Evolutionary conservation across 306 rosid genomes (phyloP).

Genomic region (Vachellia pachyceras): DNA sequence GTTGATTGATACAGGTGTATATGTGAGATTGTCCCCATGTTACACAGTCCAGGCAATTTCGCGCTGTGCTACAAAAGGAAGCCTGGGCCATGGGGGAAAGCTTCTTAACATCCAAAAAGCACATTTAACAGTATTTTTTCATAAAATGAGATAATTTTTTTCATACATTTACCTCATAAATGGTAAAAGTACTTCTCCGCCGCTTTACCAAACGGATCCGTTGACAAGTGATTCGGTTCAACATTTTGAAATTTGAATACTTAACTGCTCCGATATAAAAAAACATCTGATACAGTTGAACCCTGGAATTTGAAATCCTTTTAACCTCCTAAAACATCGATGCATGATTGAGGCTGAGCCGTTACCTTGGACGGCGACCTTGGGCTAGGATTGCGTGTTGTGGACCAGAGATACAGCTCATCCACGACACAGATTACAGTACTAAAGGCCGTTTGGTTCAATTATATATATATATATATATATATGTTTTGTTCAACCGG

Average conservation of each 20-base stretch:
- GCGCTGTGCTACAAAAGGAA: slow-evolving; percentile 37
- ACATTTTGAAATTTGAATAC: background rate
- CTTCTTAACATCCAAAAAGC: too few species aligned
- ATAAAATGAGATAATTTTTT: too few species aligned
- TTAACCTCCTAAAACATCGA: background rate
- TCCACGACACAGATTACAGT: slow-evolving; percentile 14
- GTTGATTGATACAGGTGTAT: slow-evolving; percentile 49
- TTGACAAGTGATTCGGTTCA: background rate
- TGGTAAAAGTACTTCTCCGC: too few species aligned
- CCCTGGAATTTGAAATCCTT: background rate
- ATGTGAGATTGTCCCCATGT: slow-evolving; percentile 43
- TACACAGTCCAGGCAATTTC: slow-evolving; percentile 41
- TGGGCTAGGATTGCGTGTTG: slow-evolving; percentile 35
- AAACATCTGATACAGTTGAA: background rate
- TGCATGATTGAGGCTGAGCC: slow-evolving; percentile 27
- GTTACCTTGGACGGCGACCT: slow-evolving; percentile 44
- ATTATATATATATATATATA: too few species aligned
- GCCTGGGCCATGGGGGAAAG: too few species aligned
- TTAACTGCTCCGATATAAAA: background rate
- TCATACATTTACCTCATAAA: too few species aligned
- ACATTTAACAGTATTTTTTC: too few species aligned
- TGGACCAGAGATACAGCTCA: slow-evolving; percentile 36
- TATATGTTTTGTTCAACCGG: too few species aligned
- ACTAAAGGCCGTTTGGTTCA: background rate
- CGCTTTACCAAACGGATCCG: too few species aligned